These are phyloP conservation scores for Prosopis cineraria DNA, from an alignment of 306 rosid genomes.

Conservation along the genomic window DNA sequence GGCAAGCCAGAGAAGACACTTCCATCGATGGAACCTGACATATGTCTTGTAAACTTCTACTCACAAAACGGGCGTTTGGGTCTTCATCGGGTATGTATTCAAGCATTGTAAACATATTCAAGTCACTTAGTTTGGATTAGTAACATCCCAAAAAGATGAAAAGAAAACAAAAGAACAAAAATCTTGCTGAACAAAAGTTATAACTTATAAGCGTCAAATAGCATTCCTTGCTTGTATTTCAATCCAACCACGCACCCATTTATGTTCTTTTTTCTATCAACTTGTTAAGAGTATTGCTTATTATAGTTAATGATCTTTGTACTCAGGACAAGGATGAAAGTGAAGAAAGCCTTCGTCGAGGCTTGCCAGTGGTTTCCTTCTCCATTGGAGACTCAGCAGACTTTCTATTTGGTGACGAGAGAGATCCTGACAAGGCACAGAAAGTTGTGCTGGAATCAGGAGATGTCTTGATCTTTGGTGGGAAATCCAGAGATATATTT, in stretches of 20 bases:
- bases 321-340: conserved; percentile 85
- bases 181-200: neutral
- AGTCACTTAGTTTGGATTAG: neutral
- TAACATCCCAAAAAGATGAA: neutral
- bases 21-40: conserved; percentile 53
- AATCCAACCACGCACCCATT: too few species aligned
- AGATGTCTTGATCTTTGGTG: conserved; percentile 87
- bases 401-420: conserved; percentile 54
- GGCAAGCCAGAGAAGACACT: conserved; percentile 28
- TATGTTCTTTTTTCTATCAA: neutral
- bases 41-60: conserved; percentile 81
- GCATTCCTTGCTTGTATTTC: neutral
- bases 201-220: too few species aligned
- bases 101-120: neutral
- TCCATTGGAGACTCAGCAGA: conserved; percentile 85
- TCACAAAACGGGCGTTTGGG: conserved; percentile 62
- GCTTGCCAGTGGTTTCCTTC: conserved; percentile 79
- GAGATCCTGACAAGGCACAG: conserved; percentile 49
- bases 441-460: conserved; percentile 61
- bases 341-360: conserved; percentile 34
- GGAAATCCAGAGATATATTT: conserved; percentile 63
- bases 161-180: neutral
- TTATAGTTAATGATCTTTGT: neutral
- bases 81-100: conserved; percentile 69
- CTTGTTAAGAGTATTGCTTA: neutral